phyloP scores from a whole-genome alignment of 805 yeast species.

The Suhomyces prunicola region DNA sequence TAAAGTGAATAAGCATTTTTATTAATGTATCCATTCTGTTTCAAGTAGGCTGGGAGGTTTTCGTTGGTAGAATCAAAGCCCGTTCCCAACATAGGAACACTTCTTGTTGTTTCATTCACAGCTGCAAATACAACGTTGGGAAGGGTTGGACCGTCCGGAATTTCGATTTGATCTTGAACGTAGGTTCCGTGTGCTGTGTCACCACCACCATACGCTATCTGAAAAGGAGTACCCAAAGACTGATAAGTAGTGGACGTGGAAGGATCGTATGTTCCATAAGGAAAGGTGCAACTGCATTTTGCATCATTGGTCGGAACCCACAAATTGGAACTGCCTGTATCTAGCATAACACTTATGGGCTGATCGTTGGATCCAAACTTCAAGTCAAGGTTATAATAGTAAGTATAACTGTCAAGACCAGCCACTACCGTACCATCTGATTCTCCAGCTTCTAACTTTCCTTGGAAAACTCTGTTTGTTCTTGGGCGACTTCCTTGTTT shows the following conservation, averaged over 20 bases:
- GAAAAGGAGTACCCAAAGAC: background rate
- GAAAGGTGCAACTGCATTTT: background rate
- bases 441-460: background rate
- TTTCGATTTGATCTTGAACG: conserved; percentile 6
- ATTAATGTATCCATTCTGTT: background rate
- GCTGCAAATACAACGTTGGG: conserved; percentile 7
- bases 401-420: background rate
- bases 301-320: conserved; percentile 8
- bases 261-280: conserved; percentile 5
- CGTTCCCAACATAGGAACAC: background rate
- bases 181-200: conserved; percentile 6
- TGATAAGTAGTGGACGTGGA: conserved; percentile 2
- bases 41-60: conserved; percentile 1
- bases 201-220: conserved; percentile 2
- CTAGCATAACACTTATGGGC: background rate
- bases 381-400: background rate
- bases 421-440: no score
- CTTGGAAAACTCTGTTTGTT: background rate
- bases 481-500: background rate
- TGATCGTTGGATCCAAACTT: background rate
- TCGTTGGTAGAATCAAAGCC: background rate
- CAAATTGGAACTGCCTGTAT: conserved; percentile 10
- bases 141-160: conserved; percentile 3
- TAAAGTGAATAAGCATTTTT: conserved; percentile 2
- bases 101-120: conserved; percentile 2